phyloP scores from a whole-genome alignment of 805 yeast species.

The Wickerhamomyces ciferrii region DNA sequence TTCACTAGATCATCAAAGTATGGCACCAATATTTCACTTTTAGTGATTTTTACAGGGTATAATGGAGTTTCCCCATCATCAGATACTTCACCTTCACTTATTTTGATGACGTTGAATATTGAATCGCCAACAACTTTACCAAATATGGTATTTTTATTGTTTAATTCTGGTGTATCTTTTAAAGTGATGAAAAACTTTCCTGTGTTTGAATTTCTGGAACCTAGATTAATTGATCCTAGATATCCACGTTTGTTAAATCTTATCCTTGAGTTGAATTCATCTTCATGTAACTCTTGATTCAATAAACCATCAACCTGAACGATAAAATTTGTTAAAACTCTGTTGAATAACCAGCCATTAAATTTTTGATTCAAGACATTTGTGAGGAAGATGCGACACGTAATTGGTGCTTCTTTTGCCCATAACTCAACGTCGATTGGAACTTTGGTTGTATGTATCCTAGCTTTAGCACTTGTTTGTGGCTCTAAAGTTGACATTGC shows the following conservation, averaged over 20 bases:
- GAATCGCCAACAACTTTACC: conserved; percentile 58
- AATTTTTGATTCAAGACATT: conserved; percentile 40
- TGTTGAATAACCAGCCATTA: conserved; percentile 34
- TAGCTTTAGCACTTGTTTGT: conserved; percentile 55
- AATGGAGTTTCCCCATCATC: conserved; percentile 38
- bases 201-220: conserved; percentile 24
- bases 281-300: conserved; percentile 19
- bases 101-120: conserved; percentile 44
- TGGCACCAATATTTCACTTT: conserved; percentile 36
- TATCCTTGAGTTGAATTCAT: conserved; percentile 49
- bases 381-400: conserved; percentile 42
- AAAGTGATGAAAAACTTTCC: conserved; percentile 46
- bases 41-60: conserved; percentile 43
- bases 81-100: conserved; percentile 41
- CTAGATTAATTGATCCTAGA: conserved; percentile 41
- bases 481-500: conserved; percentile 34
- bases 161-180: conserved; percentile 38
- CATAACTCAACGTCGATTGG: conserved; percentile 54
- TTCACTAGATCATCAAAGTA: conserved; percentile 41
- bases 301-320: conserved; percentile 30
- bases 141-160: conserved; percentile 39
- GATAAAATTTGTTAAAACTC: conserved; percentile 30
- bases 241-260: conserved; percentile 48
- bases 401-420: conserved; percentile 61
- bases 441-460: conserved; percentile 54